Conservation (phyloP, 2,329 filamentous ascomycete genomes). For the Blumeria hordei region DNA sequence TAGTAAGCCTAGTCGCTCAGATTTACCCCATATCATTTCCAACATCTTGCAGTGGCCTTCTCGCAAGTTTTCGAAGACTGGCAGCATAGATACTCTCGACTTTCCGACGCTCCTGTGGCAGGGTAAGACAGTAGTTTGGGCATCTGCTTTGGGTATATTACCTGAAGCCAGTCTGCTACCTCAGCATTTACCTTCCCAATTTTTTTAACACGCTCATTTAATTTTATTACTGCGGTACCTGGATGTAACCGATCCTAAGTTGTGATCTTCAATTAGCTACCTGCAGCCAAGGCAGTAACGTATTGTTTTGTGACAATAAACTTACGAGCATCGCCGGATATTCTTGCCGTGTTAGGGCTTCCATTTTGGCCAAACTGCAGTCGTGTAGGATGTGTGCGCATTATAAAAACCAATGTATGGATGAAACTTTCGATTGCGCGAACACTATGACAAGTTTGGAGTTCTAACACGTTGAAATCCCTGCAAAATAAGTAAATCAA, state of each 20-base stretch:
- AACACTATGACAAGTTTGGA: too few relatives aligned
- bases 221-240: constrained; percentile 51
- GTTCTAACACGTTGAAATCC: too few relatives aligned
- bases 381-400: not conserved
- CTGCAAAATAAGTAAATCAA: too few relatives aligned
- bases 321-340: constrained; percentile 89
- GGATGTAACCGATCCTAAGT: constrained; percentile 57
- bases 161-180: constrained; percentile 92
- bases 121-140: constrained; percentile 8
- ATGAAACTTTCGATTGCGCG: too few relatives aligned
- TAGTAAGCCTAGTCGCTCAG: constrained; percentile 2
- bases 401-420: not conserved
- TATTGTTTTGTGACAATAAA: constrained; percentile 7
- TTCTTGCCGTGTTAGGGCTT: constrained; percentile 61
- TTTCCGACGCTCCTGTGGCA: constrained; percentile 58
- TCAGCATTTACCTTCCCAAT: constrained; percentile 71
- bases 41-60: constrained; percentile 48
- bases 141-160: constrained; percentile 18
- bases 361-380: constrained; percentile 25
- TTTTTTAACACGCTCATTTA: constrained; percentile 71
- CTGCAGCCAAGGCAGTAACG: constrained; percentile 2
- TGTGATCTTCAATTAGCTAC: constrained; percentile 4
- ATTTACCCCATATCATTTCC: constrained; percentile 68
- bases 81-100: constrained; percentile 78
- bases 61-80: constrained; percentile 56